Evolutionary conservation across 768 basidiomycete species (phyloP).

Genomic region (Trametes maxima): DNA sequence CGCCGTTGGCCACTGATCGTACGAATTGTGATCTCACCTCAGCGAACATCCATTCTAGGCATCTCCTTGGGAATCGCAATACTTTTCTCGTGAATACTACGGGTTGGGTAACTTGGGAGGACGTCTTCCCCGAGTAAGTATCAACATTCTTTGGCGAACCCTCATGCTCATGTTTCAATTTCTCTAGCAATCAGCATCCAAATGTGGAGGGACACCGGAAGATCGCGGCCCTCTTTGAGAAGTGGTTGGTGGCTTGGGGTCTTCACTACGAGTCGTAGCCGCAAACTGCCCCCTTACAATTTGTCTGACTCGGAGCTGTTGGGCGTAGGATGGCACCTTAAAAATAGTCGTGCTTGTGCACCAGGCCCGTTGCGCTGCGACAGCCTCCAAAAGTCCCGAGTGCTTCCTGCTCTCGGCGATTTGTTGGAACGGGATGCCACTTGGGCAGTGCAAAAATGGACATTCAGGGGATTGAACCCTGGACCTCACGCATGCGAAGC

Average conservation of each 20-base stretch:
- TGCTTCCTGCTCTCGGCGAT: neutral
- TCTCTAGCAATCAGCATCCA: slow-evolving; percentile 49
- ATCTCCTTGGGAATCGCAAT: slow-evolving; percentile 46
- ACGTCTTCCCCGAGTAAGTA: slow-evolving; percentile 50
- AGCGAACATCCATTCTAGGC: neutral
- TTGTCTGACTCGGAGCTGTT: too few relatives aligned
- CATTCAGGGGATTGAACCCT: slow-evolving; percentile 36
- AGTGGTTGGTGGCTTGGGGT: slow-evolving; percentile 52
- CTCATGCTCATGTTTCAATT: too few relatives aligned
- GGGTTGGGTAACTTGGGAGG: slow-evolving; percentile 53
- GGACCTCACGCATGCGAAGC: slow-evolving; percentile 40
- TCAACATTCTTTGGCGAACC: neutral
- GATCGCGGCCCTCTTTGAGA: slow-evolving; percentile 48
- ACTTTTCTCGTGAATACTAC: slow-evolving; percentile 58
- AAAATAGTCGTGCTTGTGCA: too few relatives aligned
- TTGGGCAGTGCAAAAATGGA: slow-evolving; percentile 21
- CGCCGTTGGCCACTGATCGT: too few relatives aligned
- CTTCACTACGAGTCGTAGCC: slow-evolving; percentile 31
- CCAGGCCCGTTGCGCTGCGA: too few relatives aligned
- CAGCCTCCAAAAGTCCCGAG: too few relatives aligned
- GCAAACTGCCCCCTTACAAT: too few relatives aligned
- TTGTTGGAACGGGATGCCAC: neutral
- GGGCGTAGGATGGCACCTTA: too few relatives aligned
- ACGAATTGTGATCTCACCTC: neutral
- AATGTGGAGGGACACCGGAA: slow-evolving; percentile 48